Conservation (phyloP, 768 basidiomycete genomes). For the Russula foetens region DNA sequence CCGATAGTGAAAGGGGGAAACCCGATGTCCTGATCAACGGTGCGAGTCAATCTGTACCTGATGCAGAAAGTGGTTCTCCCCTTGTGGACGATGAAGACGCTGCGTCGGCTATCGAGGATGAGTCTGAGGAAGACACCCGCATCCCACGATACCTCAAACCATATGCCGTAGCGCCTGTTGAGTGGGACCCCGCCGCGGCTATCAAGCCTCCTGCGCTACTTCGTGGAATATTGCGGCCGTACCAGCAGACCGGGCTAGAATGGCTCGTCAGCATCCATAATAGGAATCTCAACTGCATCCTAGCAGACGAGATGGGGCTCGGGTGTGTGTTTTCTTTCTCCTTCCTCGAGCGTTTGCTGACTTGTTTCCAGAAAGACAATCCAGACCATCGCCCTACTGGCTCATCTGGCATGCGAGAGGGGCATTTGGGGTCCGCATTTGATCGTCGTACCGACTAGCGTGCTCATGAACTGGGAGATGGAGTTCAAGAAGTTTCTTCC, state of each 20-base stretch:
- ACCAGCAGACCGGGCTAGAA: constrained; percentile 88
- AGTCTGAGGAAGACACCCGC: constrained; percentile 33
- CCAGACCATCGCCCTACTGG: constrained; percentile 90
- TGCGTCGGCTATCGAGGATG: constrained; percentile 28
- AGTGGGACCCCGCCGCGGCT: constrained; percentile 53
- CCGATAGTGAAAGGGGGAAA: background rate
- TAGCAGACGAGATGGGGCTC: constrained; percentile 92
- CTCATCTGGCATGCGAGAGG: constrained; percentile 84
- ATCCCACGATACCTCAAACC: constrained; percentile 46
- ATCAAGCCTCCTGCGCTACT: constrained; percentile 65
- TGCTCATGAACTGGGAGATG: constrained; percentile 93
- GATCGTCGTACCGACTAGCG: constrained; percentile 88
- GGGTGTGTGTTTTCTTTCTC: constrained; percentile 47
- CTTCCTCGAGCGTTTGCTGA: background rate
- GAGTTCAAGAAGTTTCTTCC: constrained; percentile 96
- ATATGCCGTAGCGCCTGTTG: constrained; percentile 63
- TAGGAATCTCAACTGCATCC: constrained; percentile 73
- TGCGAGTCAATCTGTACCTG: background rate
- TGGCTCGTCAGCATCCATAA: constrained; percentile 87
- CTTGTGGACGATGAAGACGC: constrained; percentile 28
- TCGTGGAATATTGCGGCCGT: constrained; percentile 83
- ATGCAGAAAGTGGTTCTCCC: constrained; percentile 19
- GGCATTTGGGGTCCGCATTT: constrained; percentile 93
- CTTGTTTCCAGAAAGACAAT: constrained; percentile 69
- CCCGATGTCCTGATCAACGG: background rate